phyloP scores from a whole-genome alignment of 2,329 filamentous ascomycete genomes.

The Malbranchea cinnamomea region DNA sequence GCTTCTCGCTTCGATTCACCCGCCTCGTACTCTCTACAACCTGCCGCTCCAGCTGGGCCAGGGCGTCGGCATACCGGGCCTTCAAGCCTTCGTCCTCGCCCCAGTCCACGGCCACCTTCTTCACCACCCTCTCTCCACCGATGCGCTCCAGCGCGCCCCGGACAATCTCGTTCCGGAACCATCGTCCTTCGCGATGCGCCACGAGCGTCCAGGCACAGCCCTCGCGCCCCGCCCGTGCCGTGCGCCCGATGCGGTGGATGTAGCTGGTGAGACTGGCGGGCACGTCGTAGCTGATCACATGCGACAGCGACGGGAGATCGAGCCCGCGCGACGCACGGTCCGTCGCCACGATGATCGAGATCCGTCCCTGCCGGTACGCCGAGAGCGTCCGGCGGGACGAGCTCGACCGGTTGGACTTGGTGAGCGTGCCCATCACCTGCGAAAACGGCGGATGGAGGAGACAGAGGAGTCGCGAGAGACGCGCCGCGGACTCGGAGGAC shows the following conservation, averaged over 20 bases:
- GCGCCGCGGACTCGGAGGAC: conserved; percentile 75
- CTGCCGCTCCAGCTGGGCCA: conserved; percentile 24
- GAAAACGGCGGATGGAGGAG: conserved; percentile 48
- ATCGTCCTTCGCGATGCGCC: conserved; percentile 65
- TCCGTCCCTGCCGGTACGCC: conserved; percentile 46
- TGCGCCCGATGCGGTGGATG: conserved; percentile 82
- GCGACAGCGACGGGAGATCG: conserved; percentile 61
- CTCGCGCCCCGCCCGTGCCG: conserved; percentile 60
- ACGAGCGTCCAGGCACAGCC: conserved; percentile 81
- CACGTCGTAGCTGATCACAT: conserved; percentile 90
- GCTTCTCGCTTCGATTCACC: too few species aligned
- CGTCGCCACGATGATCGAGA: conserved; percentile 71
- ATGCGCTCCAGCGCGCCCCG: conserved; percentile 26
- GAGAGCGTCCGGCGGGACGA: conserved; percentile 52
- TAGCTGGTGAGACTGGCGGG: conserved; percentile 69
- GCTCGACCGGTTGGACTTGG: conserved; percentile 62
- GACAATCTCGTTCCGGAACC: conserved; percentile 82
- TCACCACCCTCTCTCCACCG: conserved; percentile 15
- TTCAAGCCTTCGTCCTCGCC: conserved; percentile 16
- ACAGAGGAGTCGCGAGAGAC: conserved; percentile 64
- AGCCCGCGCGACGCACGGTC: conserved; percentile 88
- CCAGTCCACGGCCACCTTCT: conserved; percentile 18
- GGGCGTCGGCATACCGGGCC: conserved; percentile 18
- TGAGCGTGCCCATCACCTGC: conserved; percentile 51
- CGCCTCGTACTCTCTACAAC: conserved; percentile 12